Evolutionary conservation across 2,329 filamentous ascomycete species (phyloP), one percentile per base, ranked within the genome.

Genomic region (Aureobasidium mangrovei): DNA sequence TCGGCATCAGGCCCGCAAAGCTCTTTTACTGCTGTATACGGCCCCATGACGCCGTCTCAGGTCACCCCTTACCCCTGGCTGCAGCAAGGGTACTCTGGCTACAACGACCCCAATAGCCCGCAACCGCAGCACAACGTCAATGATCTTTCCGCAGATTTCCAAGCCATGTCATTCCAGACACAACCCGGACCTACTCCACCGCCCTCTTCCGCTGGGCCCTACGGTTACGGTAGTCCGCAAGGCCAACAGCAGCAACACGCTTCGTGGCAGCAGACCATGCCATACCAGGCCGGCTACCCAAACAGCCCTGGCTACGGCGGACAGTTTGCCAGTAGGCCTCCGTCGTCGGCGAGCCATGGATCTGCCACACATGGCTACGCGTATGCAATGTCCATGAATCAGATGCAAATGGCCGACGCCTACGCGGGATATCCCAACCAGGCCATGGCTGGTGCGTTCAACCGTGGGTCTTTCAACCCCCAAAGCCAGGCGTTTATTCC

Each of bases 401-500:
- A 57, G 10, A 52, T 43, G 43, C 41, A 52, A 6, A 51, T 48
- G 38, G n/a, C 41, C 28, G 57, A 54, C 7, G 38, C 53, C n/a
- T 56, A 54, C 12, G 53, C 53, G 47, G 47, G 51, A 7, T 83
- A 86, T 68, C 81, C 80, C 56, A 85, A 90, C 65, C 88, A 95
- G 66, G 87, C 88, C 4, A 83, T 94, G 55, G 88, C 89, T 10
- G 88, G 88, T 35, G 93, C 85, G 70, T 94, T 82, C 66, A 88
- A 86, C 65, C 80, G 90, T 56, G 88, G 89, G 62, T 82, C 86
- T 9, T 96, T 97, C 73, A 96, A 96, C 65, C 91, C 91, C 0
- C 91, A 95, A 72, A 96, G 88, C 12, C 88, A 95, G 65, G 87
- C 91, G 0, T 96, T 97, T 69, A 81, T 95, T 27, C 91, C 91